Base-by-base conservation (phyloP, 2,329 filamentous ascomycete genomes). In the Colletotrichum sp. region DNA sequence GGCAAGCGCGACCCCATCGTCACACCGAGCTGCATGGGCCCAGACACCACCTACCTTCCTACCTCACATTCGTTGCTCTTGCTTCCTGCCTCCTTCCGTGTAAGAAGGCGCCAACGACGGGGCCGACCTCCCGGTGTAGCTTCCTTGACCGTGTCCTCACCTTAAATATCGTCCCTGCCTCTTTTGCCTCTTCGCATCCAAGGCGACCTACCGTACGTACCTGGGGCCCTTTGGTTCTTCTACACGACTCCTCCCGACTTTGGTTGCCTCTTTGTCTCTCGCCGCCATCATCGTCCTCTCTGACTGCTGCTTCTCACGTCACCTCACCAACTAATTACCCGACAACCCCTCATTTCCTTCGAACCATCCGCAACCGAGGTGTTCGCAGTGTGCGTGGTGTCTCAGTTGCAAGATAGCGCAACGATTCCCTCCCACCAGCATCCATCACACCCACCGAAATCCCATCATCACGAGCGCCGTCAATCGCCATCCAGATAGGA, bases 401-500 rank as follows among this genome's bases (percentile, higher is more conserved):
- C 76, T 71, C 63, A 70, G 63, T 18, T 36, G 59, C 34, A 48
- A 62, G 55, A 66, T 30, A 65, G 36, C 62, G 56, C 43, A 48
- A 48, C 43, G 43, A 48, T 61, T 59, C 18, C 36, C 75, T 21
- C 55, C 69, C 21, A 58, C 48, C 71, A 69, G 58, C 28, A 48
- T 36, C 56, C 69, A 68, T 43, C 56, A 72, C 69, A 72, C 69
- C 73, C 73, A 63, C 69, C 63, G 56, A 59, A 58, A 52, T 34
- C 63, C 43, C 63, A 71, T 72, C 74, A 74, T 76, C 76, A 77
- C 76, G 76, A 75, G 76, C 71, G 32, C 58, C 63, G 52, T 68
- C 43, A 74, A 69, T 61, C 74, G 48, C 66, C 21, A 52, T 77
- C 74, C 16, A 71, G 74, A 75, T 63, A 77, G 76, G 76, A 77